Conservation (phyloP, 768 basidiomycete species). For the Serendipita vermifera region DNA sequence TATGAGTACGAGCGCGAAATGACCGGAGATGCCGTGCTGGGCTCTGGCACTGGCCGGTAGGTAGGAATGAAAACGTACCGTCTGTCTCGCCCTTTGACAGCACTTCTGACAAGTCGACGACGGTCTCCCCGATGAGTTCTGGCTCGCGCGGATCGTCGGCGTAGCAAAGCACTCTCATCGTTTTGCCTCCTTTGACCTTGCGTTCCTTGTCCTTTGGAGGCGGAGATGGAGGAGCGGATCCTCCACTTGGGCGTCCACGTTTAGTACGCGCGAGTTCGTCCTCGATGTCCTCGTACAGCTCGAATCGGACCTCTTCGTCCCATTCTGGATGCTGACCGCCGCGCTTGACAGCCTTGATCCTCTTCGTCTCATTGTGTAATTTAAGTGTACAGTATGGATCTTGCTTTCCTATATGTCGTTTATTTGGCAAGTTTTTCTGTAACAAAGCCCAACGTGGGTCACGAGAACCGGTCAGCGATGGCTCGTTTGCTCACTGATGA, state of each 20-base stretch:
- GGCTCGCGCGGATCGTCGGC: slow-evolving; percentile 94
- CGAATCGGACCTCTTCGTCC: slow-evolving; percentile 96
- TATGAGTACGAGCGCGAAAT: slow-evolving; percentile 1
- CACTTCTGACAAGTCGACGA: slow-evolving; percentile 78
- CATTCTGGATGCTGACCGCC: slow-evolving; percentile 98
- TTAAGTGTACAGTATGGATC: slow-evolving; percentile 84
- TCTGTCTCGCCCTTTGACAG: slow-evolving; percentile 94
- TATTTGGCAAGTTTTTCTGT: slow-evolving; percentile 81
- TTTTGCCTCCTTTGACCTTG: slow-evolving; percentile 53
- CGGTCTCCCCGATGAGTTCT: slow-evolving; percentile 84
- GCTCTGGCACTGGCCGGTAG: not conserved
- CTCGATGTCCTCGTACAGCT: slow-evolving; percentile 62
- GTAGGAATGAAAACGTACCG: slow-evolving; percentile 39
- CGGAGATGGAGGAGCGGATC: slow-evolving; percentile 47
- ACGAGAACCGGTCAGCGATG: not conserved
- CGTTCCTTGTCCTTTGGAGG: slow-evolving; percentile 48
- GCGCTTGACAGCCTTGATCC: slow-evolving; percentile 87
- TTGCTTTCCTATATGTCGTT: slow-evolving; percentile 89
- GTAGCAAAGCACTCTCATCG: slow-evolving; percentile 74
- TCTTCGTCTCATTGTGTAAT: slow-evolving; percentile 68
- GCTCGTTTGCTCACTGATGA: not conserved
- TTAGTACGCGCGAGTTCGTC: slow-evolving; percentile 36
- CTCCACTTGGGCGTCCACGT: slow-evolving; percentile 17
- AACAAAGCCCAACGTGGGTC: not conserved
- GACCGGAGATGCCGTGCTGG: not conserved